A percentile compares a stretch with the other conserved stretches of the same genome.
Evolutionary conservation across 345 rosid genomes (phyloP).

Genomic region (Salix udensis): DNA sequence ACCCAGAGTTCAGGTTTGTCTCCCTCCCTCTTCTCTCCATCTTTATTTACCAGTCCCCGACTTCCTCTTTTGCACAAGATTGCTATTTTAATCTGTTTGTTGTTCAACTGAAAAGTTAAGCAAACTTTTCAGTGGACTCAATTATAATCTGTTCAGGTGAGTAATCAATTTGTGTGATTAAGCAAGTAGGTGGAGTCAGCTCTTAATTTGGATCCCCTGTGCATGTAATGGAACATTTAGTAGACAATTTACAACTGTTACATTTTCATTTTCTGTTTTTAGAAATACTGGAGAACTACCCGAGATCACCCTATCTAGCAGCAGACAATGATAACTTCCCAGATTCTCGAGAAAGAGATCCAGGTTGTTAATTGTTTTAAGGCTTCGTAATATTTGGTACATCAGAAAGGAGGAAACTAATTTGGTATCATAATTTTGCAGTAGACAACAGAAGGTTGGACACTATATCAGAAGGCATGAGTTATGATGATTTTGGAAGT

Average conservation of each 20-base stretch:
- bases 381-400: not conserved
- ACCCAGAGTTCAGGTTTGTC: slow-evolving; percentile 82
- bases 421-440: slow-evolving; percentile 30
- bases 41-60: not conserved
- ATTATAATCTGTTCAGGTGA: not conserved
- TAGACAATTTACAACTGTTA: not conserved
- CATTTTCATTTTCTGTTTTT: not conserved
- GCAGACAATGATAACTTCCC: slow-evolving; percentile 21
- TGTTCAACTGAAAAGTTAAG: not conserved
- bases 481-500: slow-evolving; percentile 70
- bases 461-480: slow-evolving; percentile 83
- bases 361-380: slow-evolving; percentile 12
- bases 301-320: slow-evolving; percentile 74
- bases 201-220: not conserved
- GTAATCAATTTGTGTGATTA: not conserved
- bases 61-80: not conserved
- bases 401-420: slow-evolving; percentile 9
- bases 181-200: not conserved
- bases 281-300: slow-evolving; percentile 86
- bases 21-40: not conserved
- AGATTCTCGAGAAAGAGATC: slow-evolving; percentile 30
- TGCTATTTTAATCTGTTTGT: not conserved
- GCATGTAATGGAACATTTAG: not conserved
- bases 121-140: not conserved
- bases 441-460: slow-evolving; percentile 78